Base-by-base conservation (phyloP, 2,329 filamentous ascomycete genomes). In the Monosporascus ibericus region DNA sequence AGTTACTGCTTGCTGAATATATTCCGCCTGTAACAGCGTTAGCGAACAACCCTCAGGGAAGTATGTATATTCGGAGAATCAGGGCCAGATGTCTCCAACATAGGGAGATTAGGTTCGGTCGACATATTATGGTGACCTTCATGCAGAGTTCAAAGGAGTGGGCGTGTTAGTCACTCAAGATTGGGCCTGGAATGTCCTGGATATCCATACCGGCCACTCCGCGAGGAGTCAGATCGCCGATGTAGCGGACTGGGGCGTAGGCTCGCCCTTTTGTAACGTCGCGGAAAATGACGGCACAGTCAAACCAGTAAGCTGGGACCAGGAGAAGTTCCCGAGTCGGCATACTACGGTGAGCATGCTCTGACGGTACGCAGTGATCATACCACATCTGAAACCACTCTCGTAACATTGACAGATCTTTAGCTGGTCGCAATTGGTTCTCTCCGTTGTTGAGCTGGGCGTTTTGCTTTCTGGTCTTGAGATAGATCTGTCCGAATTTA, bases 221-320 rank as follows among this genome's bases (percentile, higher is more conserved):
- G 20, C 48, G 48, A 7, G 48, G 44, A 3, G 49, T 38, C 6
- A 14, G 2, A 27, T 48, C 44, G 25, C 38, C 52, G 7, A 42
- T 27, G 9, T 15, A 17, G 20, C 25, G 3, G 7, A 14, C 6
- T 6, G 46, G 42, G n/a, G 46, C 22, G 17, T 51, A 51, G 18
- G 18, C 49, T 20, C 51, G 27, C 44, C 36, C 25, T 36, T 20
- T 47, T 6, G 39, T 51, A 22, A 39, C n/a, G 5, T 18, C 39
- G 34, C 42, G n/a, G 34, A 52, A 42, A 20, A 52, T 46, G 22
- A 48, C 20, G 8, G 38, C 25, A 25, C 36, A 49, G 39, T 52
- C 52, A n/a, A 51, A 49, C 40, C 40, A 52, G 22, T 49, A 52
- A 25, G 52, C 52, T 8, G 47, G 52, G 9, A 30, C 40, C 24